These are phyloP conservation scores for Discostella stelligera DNA, from an alignment of 352 stramenopile species.

Conservation along the genomic window DNA sequence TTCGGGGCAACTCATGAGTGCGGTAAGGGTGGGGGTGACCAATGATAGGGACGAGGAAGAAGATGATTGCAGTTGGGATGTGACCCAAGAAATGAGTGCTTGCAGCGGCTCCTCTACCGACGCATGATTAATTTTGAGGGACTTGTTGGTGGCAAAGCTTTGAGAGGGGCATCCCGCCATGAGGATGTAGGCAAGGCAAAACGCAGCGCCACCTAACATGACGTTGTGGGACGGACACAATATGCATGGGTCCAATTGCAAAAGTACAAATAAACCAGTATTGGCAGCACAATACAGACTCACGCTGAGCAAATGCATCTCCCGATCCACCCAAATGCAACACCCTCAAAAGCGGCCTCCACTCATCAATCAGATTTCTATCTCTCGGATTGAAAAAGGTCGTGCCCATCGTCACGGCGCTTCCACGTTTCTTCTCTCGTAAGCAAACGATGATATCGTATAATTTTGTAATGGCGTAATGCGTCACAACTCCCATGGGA, in stretches of 20 bases:
- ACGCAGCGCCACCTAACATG: conserved; percentile 50
- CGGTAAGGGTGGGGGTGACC: conserved; percentile 88
- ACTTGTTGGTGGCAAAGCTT: conserved; percentile 19
- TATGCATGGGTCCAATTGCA: conserved; percentile 1
- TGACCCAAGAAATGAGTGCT: conserved; percentile 70
- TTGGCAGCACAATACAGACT: conserved; percentile 23
- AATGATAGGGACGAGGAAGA: conserved; percentile 53
- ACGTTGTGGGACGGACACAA: background rate
- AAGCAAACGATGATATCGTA: conserved; percentile 62
- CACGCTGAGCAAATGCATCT: conserved; percentile 61
- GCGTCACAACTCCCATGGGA: conserved; percentile 58
- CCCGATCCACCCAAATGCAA: conserved; percentile 49
- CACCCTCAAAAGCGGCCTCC: conserved; percentile 59
- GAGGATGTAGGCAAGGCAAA: conserved; percentile 67
- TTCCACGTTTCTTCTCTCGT: conserved; percentile 41
- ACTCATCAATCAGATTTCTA: conserved; percentile 62
- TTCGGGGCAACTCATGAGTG: conserved; percentile 86
- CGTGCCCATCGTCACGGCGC: conserved; percentile 38
- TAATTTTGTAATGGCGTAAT: conserved; percentile 69
- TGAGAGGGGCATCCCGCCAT: conserved; percentile 54
- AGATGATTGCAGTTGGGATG: conserved; percentile 63
- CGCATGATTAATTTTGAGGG: conserved; percentile 41
- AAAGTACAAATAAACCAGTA: background rate
- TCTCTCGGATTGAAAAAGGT: conserved; percentile 62
- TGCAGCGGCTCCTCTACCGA: conserved; percentile 58